A percentile compares a stretch with the other conserved stretches of the same genome.
Conservation (phyloP, 441 rosid species). For the Gossypium davidsonii region DNA sequence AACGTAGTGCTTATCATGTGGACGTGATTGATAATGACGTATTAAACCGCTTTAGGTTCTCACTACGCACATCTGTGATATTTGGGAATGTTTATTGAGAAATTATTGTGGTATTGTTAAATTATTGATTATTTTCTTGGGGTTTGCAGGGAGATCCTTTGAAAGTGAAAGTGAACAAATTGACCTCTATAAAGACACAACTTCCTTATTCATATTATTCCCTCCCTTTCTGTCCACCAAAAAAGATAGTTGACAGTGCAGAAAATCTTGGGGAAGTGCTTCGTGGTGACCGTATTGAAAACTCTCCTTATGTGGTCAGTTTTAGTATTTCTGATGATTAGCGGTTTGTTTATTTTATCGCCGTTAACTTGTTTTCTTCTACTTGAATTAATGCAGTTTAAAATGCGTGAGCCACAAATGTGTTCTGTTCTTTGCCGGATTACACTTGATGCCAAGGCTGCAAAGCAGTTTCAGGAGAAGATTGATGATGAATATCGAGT, state of each 20-base stretch:
- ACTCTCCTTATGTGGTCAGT: conserved; percentile 49
- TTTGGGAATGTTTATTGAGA: not conserved
- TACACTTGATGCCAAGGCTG: conserved; percentile 41
- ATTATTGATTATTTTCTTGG: conserved; percentile 7
- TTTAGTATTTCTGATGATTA: not conserved
- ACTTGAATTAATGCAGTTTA: conserved; percentile 36
- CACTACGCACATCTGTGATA: not conserved
- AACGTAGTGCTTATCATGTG: not conserved
- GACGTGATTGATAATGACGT: not conserved
- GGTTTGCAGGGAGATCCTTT: conserved; percentile 43
- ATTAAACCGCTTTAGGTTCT: not conserved
- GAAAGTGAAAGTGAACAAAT: conserved; percentile 59
- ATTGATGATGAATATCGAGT: conserved; percentile 67
- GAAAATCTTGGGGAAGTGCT: conserved; percentile 78
- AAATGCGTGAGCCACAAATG: conserved; percentile 67
- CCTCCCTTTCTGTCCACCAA: conserved; percentile 43
- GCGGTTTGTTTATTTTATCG: not conserved
- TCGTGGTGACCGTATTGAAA: conserved; percentile 65
- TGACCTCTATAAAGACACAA: conserved; percentile 59
- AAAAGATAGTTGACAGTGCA: conserved; percentile 51
- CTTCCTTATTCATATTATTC: conserved; percentile 61
- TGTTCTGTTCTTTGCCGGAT: conserved; percentile 42
- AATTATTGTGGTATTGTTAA: not conserved
- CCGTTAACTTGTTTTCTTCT: conserved; percentile 7
- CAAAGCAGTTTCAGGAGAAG: conserved; percentile 54